Conservation (phyloP, 2,329 filamentous ascomycete species). For the Dactylonectria macrodidyma region DNA sequence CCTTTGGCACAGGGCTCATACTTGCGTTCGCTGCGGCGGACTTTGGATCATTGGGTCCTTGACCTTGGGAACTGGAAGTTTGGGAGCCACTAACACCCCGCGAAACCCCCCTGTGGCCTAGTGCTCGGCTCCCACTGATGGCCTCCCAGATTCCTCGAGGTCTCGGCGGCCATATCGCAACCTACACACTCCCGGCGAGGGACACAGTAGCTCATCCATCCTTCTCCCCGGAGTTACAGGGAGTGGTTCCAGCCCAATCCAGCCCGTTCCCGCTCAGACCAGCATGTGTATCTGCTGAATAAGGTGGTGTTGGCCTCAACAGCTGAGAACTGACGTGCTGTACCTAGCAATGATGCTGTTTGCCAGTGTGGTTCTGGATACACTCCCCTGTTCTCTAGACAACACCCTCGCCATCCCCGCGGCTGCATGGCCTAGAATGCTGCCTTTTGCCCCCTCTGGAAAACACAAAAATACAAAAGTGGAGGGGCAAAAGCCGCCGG, state of each 20-base stretch:
- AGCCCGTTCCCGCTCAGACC: conserved; percentile 10
- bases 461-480: conserved; percentile 26
- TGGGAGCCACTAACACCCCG: conserved; percentile 50
- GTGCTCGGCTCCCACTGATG: conserved; percentile 40
- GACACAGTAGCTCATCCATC: not conserved
- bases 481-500: conserved; percentile 27
- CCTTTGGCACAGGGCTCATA: conserved; percentile 17
- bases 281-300: not conserved
- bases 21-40: conserved; percentile 21
- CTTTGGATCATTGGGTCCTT: not conserved
- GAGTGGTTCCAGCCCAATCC: conserved; percentile 22
- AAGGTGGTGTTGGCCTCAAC: not conserved
- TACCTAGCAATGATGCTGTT: not conserved
- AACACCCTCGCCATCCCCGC: not conserved
- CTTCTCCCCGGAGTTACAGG: conserved; percentile 1
- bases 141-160: conserved; percentile 9
- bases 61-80: too few relatives aligned
- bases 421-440: not conserved
- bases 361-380: not conserved
- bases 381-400: conserved; percentile 11
- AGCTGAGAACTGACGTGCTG: not conserved
- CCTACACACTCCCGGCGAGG: not conserved
- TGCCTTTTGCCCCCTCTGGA: not conserved
- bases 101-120: conserved; percentile 49
- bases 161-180: not conserved